Conservation (phyloP, 768 basidiomycete species). For the Mycena vitilis region DNA sequence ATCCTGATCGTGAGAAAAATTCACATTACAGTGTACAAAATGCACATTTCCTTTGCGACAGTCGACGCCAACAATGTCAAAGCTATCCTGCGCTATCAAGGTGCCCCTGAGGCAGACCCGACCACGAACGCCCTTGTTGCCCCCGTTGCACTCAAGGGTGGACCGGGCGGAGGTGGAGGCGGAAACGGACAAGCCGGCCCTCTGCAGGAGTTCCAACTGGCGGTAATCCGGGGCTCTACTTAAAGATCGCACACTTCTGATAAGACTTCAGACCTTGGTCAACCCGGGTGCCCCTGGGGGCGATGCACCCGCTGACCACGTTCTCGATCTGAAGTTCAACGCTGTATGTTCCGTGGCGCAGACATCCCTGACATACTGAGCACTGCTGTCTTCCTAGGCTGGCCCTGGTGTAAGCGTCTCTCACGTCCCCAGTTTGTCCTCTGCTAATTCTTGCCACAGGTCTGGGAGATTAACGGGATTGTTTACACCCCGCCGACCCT, state of each 20-base stretch:
- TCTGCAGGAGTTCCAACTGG: slow-evolving; percentile 9
- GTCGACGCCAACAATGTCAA: too few relatives aligned
- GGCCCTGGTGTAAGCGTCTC: slow-evolving; percentile 5
- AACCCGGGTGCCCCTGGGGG: slow-evolving; percentile 32
- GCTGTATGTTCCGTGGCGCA: neutral
- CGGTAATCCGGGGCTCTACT: neutral
- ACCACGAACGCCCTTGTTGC: too few relatives aligned
- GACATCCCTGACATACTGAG: neutral
- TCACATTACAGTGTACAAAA: neutral
- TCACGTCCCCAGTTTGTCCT: neutral
- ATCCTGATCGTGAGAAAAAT: neutral
- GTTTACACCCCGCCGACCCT: slow-evolving; percentile 37
- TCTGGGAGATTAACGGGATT: slow-evolving; percentile 39
- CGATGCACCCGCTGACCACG: slow-evolving; percentile 32
- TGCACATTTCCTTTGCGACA: too few relatives aligned
- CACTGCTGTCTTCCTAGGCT: neutral
- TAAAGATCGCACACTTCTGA: neutral
- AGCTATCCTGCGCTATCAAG: neutral
- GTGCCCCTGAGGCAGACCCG: too few relatives aligned
- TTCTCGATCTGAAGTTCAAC: slow-evolving; percentile 21
- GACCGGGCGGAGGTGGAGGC: neutral
- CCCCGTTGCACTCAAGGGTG: too few relatives aligned
- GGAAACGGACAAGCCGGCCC: neutral
- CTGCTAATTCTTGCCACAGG: neutral
- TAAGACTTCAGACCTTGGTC: slow-evolving; percentile 10